Evolutionary conservation across 495 filamentous ascomycete species (phyloP), one percentile per base, ranked within the genome.

Genomic region (Aspergillus coremiiformis): DNA sequence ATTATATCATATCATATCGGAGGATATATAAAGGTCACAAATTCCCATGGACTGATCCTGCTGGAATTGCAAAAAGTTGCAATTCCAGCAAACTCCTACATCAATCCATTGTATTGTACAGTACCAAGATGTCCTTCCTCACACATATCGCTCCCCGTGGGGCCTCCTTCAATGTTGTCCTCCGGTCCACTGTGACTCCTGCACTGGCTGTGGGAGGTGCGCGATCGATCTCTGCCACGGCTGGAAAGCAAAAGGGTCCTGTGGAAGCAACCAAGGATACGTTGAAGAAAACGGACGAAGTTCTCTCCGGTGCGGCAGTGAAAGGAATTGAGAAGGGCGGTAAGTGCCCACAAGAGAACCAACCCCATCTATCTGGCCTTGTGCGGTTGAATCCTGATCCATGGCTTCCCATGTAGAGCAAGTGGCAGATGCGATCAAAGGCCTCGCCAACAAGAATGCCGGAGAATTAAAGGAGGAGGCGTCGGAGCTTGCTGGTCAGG

Each of bases 281-380:
- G 0, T 57, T 78, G 17, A 79, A 84, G 66, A 70, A 68, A 44
- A 78, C 77, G 17, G 80, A 85, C 60, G 64, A 73, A 45, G 66
- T 64, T 4, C 66, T 81, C n/a, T 73, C 78, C 1, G 69, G 80
- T 62, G 75, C 65, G 0, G 76, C 75, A 10, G 76, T 83, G 4
- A 80, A 80, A 72, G 81, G 82, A 20, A 83, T 85, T 53, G 73
- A 85, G 62, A 77, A 67, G 32, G 77, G 80, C 24, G 71, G 75
- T 82, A 73, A 24, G 78, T 74, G 29, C 12, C 15, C 8, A 4
- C 30, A 39, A 4, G 1, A 15, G n/a, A n/a, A n/a, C n/a, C n/a
- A n/a, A 23, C 27, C 19, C 17, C 35, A 19, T 15, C 15, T 24
- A 5, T 33, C 17, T 30, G 39, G 19, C n/a, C n/a, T 46, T 29